Evolutionary conservation across 2,329 filamentous ascomycete genomes (phyloP), one percentile per base, ranked within the genome.

Genomic region (Ceratocystis lukuohia): DNA sequence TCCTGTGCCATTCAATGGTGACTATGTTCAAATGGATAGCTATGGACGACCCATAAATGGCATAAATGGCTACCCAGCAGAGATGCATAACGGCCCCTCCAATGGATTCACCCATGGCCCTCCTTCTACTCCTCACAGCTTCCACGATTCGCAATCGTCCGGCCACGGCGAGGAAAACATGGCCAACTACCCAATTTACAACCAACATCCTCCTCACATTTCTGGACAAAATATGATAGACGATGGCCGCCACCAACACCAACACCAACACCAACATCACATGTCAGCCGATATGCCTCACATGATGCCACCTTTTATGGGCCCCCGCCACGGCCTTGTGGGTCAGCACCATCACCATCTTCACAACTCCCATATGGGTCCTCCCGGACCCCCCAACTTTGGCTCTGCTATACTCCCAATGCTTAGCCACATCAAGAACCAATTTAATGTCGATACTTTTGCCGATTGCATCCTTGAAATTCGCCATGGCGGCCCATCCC

Each of bases 81-180:
- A 65, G 20, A 59, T 66, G 22, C 65, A 66, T 33, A 64, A 50
- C 25, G 66, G 66, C 28, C 53, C 64, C 22, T 46, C 56, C 15
- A 65, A 65, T 30, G 64, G 64, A 41, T 61, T 48, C 37, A 57
- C 50, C 69, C 76, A 74, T 69, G 81, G 82, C 71, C 80, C 79
- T 2, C 80, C 83, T 1, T 79, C 80, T 1, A 84, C 82, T 1
- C 80, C 83, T 22, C 67, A 83, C 69, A 86, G 83, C 73, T 84
- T 84, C 71, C 84, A 84, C 66, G 83, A 80, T 45, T 86, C 84
- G 1, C 84, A 85, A 68, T 79, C 82, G 45, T 84, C 83, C 1
- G 77, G 74, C 4, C 78, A 79, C 56, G 77, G 75, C 17, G 79
- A 79, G 48, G 79, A 81, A 12, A 76, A 74, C 37, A 48, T 67